Conservation (phyloP, 1,139 yeast species). For the Pichia sp. region DNA sequence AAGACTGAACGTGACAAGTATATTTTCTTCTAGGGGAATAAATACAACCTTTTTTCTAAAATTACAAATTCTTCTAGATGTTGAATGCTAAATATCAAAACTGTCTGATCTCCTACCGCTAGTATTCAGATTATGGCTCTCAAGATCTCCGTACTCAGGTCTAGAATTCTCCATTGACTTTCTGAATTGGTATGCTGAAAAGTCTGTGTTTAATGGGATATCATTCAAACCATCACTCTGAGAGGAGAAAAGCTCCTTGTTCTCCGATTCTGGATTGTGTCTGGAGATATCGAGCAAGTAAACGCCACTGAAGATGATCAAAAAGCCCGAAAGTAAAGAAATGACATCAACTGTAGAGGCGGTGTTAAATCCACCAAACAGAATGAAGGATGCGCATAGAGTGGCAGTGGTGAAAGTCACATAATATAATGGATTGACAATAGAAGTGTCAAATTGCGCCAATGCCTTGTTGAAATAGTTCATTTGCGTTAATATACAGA, state of each 20-base stretch:
- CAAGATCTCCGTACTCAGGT: conserved; percentile 29
- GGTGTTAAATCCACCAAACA: conserved; percentile 84
- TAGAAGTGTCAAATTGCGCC: conserved; percentile 89
- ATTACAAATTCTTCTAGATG: too few species aligned
- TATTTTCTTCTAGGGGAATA: too few species aligned
- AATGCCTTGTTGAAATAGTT: conserved; percentile 89
- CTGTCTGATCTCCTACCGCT: conserved; percentile 60
- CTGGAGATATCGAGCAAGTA: conserved; percentile 75
- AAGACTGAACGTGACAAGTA: too few species aligned
- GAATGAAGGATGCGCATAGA: conserved; percentile 74
- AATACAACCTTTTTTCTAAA: too few species aligned
- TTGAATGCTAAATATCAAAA: conserved; percentile 43
- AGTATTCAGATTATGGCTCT: conserved; percentile 38
- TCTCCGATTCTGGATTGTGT: conserved; percentile 44
- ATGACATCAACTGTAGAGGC: conserved; percentile 73
- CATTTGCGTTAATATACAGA: conserved; percentile 87
- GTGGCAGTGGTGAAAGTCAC: conserved; percentile 92
- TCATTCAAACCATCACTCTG: conserved; percentile 51
- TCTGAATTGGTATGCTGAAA: conserved; percentile 63
- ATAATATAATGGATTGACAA: conserved; percentile 85
- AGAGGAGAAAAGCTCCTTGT: conserved; percentile 31
- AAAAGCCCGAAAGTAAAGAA: conserved; percentile 80
- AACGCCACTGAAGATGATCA: conserved; percentile 84
- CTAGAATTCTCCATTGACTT: conserved; percentile 58
- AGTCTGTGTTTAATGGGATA: conserved; percentile 81